Evolutionary conservation across 108 stramenopile genomes (phyloP), one percentile per base, ranked within the genome.

Genomic region (Aurantiochytrium sp.): DNA sequence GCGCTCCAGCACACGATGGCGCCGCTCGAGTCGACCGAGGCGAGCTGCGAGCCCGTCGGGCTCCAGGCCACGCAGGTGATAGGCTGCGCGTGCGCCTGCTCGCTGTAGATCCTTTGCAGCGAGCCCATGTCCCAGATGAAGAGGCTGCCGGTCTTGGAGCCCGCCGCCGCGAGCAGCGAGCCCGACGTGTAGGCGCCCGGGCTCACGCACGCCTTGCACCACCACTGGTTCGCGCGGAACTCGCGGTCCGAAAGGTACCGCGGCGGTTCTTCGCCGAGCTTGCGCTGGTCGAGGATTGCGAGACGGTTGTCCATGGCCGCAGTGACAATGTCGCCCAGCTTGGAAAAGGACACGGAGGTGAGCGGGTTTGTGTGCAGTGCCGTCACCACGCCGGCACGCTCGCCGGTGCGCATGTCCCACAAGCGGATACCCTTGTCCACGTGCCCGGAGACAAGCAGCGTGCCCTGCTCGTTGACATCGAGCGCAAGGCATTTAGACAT

Each of bases 171-270:
- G n/a, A 81, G 45, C 10, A 81, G 42, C 39, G 73, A n/a, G 45
- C 73, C 45, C 27, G 39, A 41, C 6, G 42, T 22, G 45, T 39
- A 48, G 42, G 12, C 6, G 27, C 73, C 73, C 6, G 73, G 73
- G 30, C 73, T 81, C n/a, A 81, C 39, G 73, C 73, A 81, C 10
- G 73, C 73, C 32, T 81, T 81, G 45, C 73, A 48, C 73, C 73
- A 81, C 73, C 39, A 48, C 39, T 41, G 73, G 24, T 81, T 81
- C 39, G 73, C 73, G 12, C 42, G 42, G 32, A 22, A 81, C 30
- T 81, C 73, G 27, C 27, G 73, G 30, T 81, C 42, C 45, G 73
- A 2, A 48, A 81, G 39, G 24, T 81, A 81, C 8, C 30, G 39
- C n/a, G 73, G 73, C n/a, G 73, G 73, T 42, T 81, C 73, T 6